Evolutionary conservation across 2,329 filamentous ascomycete genomes (phyloP), one percentile per base, ranked within the genome.

Genomic region (Fusarium albosuccineum): DNA sequence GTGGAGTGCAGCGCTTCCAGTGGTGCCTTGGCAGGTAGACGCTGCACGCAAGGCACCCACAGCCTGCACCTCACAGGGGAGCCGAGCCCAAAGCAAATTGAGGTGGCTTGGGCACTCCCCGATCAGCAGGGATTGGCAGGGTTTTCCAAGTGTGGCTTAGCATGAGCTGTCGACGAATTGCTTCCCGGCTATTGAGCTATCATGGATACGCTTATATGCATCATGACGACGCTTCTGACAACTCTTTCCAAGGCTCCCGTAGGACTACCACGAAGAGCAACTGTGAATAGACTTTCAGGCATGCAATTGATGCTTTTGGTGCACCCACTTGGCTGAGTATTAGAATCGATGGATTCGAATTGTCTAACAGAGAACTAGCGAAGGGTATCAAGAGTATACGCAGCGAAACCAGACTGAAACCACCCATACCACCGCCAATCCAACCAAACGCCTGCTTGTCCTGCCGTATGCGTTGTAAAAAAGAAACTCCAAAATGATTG

Each of bases 341-440:
- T 44, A 29, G 41, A 44, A 46, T 45, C 16, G 57, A 45, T 55
- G 30, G 57, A 68, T 62, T 65, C 34, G 29, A 49, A 48, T 60
- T 41, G 51, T 68, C 61, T 63, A 62, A 45, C 42, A 58, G 39
- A 37, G 45, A 67, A 61, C 56, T 67, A 66, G 54, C 40, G 54
- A 59, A 70, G 68, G 68, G 68, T 70, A 70, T 70, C 68, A 70
- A 70, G 55, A 66, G 67, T 67, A 67, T 66, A 58, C 48, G 50
- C 58, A 57, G 58, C 57, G 64, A 64, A 56, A 51, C 36, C 41
- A 30, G 40, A 58, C 55, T 49, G 33, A 50, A 64, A 57, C 37
- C 56, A 40, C 50, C 39, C 59, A 52, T 30, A 54, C 49, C 36
- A 44, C 17, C 22, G 26, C 22, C 22, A 39, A 53, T 29, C 40